These are phyloP conservation scores for Tetradesmus obliquus DNA, from an alignment of 139 green algal species.

Conservation along the genomic window DNA sequence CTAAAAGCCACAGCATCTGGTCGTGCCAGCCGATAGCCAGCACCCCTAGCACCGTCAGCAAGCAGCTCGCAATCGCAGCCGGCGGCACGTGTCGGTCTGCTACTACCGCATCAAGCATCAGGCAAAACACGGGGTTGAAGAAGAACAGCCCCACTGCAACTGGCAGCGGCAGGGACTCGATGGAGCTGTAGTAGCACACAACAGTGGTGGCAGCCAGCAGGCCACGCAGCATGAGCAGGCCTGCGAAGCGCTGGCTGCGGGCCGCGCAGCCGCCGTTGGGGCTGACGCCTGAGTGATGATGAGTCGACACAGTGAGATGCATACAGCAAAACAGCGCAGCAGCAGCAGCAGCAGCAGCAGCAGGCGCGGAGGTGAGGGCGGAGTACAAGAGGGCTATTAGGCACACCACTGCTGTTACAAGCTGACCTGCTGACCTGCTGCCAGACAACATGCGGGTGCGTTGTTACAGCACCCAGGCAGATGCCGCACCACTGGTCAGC, in stretches of 20 bases:
- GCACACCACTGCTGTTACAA: neutral
- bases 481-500: too few species aligned
- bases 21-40: constrained; percentile 37
- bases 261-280: neutral
- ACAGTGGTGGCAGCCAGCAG: constrained; percentile 18
- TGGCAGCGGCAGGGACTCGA: constrained; percentile 25
- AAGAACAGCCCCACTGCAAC: constrained; percentile 33
- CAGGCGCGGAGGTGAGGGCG: neutral
- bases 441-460: too few species aligned
- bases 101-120: constrained; percentile 7
- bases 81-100: neutral
- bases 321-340: neutral
- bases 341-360: neutral
- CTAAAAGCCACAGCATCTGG: neutral
- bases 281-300: neutral
- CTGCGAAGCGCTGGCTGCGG: neutral
- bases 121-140: constrained; percentile 14
- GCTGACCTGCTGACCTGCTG: too few species aligned
- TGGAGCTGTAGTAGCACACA: constrained; percentile 12
- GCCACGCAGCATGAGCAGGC: constrained; percentile 25
- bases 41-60: constrained; percentile 22
- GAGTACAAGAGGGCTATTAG: neutral
- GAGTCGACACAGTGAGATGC: neutral
- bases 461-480: too few species aligned
- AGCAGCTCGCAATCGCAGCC: neutral